Base-by-base conservation (phyloP, 2,329 filamentous ascomycete species). In the Verticillium longisporum region DNA sequence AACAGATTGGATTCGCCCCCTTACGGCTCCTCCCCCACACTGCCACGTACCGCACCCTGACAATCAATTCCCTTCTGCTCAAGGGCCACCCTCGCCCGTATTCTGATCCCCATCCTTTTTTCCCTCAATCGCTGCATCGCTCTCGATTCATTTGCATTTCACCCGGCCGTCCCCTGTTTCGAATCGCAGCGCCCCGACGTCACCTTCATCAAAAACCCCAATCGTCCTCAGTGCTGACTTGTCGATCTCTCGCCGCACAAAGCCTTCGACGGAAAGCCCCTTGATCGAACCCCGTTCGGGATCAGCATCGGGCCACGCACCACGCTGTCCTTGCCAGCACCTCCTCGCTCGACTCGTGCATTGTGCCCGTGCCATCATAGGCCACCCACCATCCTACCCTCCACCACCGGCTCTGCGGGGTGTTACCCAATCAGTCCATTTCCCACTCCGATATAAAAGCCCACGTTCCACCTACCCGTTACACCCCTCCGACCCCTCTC, bases 241-340 rank as follows among this genome's bases (percentile, higher is more conserved):
- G 41, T 50, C 41, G 41, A 50, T 50, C 41, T 50, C 41, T 50
- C 41, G 41, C n/a, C n/a, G 41, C 41, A 21, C 41, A 50, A 50
- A 50, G 41, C 41, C 41, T 50, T 50, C 41, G 7, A 50, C 41
- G 41, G 41, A 50, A 21, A 63, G 56, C 63, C 62, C 63, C 63
- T 64, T 62, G 63, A 63, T 63, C 62, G 58, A 58, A 62, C 58
- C 59, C 61, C 26, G 26, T 26, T 61, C 59, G 53, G 45, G 15
- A 50, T 50, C 41, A 50, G n/a, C 41, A 50, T 18, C 41, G 7
- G 41, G 18, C 41, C 41, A 60, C 55, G 57, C 59, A 61, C 55
- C 59, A 58, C 38, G 33, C 56, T 59, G 26, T 37, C 57, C 55
- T 33, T 56, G 60, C 61, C 63, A 4, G 41, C 18, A 7, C 21